Evolutionary conservation across 208 protist genomes (phyloP).

Genomic region (Wallacemonas rigidus): DNA sequence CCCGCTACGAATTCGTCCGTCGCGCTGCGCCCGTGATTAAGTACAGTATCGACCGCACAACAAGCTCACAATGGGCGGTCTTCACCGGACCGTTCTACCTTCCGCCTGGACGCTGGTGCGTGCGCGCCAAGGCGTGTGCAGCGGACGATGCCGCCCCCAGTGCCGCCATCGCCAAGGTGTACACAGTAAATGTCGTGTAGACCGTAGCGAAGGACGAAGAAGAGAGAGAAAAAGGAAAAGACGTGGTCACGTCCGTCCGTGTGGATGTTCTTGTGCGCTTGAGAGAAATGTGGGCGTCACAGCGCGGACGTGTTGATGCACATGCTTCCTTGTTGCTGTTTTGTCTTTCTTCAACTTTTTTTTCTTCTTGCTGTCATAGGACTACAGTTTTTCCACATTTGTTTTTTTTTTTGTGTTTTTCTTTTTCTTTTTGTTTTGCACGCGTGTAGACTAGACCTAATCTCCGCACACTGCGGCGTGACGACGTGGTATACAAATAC

Average conservation of each 20-base stretch:
- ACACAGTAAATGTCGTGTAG: conserved; percentile 57
- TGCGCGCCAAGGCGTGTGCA: conserved; percentile 52
- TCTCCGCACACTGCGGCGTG: background rate
- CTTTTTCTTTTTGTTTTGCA: background rate
- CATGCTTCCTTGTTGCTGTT: background rate
- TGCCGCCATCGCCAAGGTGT: conserved; percentile 61
- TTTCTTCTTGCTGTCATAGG: conserved; percentile 12
- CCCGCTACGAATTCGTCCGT: conserved; percentile 28
- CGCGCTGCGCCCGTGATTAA: conserved; percentile 28
- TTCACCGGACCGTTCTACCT: conserved; percentile 57
- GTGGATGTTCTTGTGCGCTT: too few species aligned
- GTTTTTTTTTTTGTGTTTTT: conserved; percentile 14
- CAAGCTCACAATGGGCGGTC: conserved; percentile 55
- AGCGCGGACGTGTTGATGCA: background rate
- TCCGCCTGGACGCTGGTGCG: conserved; percentile 77
- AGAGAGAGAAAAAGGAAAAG: background rate
- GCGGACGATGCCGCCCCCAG: conserved; percentile 32
- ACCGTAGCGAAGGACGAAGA: background rate
- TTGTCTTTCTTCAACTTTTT: conserved; percentile 2
- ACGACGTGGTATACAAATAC: background rate
- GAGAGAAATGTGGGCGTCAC: too few species aligned
- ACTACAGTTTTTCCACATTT: background rate
- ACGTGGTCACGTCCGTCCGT: conserved; percentile 1
- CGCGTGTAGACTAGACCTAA: background rate
- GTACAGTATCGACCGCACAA: conserved; percentile 63